phyloP scores from a whole-genome alignment of 2,329 filamentous ascomycete species.

The Leptodontidium sp. region DNA sequence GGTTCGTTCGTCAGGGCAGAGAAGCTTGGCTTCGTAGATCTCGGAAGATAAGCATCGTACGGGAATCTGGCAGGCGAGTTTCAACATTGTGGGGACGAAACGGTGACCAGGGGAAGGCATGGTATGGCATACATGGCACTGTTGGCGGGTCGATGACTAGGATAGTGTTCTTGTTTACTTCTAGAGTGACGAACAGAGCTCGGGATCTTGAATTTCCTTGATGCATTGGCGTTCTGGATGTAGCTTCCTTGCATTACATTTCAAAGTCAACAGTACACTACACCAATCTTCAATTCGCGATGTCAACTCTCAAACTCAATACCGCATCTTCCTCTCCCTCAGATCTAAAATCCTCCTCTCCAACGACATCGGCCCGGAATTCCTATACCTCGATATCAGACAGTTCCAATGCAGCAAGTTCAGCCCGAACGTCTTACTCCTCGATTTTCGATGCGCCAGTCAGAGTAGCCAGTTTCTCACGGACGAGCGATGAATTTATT shows the following conservation, averaged over 20 bases:
- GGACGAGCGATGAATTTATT: conserved; percentile 27
- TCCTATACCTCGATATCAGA: conserved; percentile 28
- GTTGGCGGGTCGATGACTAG: not conserved
- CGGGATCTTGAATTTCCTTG: too few species aligned
- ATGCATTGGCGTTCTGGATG: too few species aligned
- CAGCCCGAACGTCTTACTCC: conserved; percentile 42
- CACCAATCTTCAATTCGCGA: too few species aligned
- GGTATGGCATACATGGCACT: not conserved
- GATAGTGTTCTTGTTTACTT: too few species aligned
- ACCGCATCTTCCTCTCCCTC: too few species aligned
- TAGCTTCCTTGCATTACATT: too few species aligned
- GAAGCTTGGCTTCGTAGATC: not conserved
- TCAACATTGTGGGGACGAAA: not conserved
- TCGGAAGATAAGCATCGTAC: conserved; percentile 1
- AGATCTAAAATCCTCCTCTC: conserved; percentile 26
- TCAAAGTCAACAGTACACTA: too few species aligned
- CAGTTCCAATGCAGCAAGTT: not conserved
- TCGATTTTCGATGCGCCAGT: conserved; percentile 50
- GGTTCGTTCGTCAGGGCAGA: not conserved
- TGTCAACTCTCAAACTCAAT: too few species aligned
- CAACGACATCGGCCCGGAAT: conserved; percentile 25
- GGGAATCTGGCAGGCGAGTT: not conserved
- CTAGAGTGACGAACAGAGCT: too few species aligned
- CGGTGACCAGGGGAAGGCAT: not conserved
- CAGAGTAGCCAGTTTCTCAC: conserved; percentile 37